Conservation (phyloP, 2,329 filamentous ascomycete genomes). For the Cladophialophora yegresii region DNA sequence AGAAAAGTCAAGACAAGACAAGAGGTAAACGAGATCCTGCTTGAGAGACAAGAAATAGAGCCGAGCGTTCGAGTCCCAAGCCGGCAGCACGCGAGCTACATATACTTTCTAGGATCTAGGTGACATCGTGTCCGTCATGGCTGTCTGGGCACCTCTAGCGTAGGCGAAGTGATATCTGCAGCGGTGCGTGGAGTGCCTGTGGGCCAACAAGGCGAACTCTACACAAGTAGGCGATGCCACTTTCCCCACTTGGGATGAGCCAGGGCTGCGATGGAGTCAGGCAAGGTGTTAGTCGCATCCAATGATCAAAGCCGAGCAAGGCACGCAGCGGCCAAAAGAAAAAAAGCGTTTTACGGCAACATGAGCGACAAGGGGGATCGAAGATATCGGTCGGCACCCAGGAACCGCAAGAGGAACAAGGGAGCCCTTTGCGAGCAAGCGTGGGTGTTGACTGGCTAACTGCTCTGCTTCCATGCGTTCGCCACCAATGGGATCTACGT, state of each 20-base stretch:
- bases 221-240: slow-evolving; percentile 7
- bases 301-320: slow-evolving; percentile 2
- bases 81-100: slow-evolving; percentile 20
- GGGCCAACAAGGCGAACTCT: slow-evolving; percentile 11
- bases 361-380: slow-evolving; percentile 5
- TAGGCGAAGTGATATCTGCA: slow-evolving; percentile 6
- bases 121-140: slow-evolving; percentile 10
- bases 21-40: slow-evolving; percentile 19
- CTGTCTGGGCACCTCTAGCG: slow-evolving; percentile 4
- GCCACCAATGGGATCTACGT: slow-evolving; percentile 6
- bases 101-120: slow-evolving; percentile 22
- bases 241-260: slow-evolving; percentile 2
- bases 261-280: background rate
- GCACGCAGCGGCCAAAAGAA: slow-evolving; percentile 14
- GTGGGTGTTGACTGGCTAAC: background rate
- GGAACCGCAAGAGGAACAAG: slow-evolving; percentile 8
- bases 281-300: background rate
- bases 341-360: background rate
- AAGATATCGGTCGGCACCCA: slow-evolving; percentile 5
- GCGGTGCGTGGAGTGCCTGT: slow-evolving; percentile 4
- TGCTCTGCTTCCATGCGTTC: background rate
- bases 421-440: slow-evolving; percentile 1
- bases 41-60: slow-evolving; percentile 13
- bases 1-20: slow-evolving; percentile 19
- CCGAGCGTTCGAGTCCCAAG: slow-evolving; percentile 10